phyloP scores from a whole-genome alignment of 768 basidiomycete genomes.

The Lactarius pseudohatsudake region DNA sequence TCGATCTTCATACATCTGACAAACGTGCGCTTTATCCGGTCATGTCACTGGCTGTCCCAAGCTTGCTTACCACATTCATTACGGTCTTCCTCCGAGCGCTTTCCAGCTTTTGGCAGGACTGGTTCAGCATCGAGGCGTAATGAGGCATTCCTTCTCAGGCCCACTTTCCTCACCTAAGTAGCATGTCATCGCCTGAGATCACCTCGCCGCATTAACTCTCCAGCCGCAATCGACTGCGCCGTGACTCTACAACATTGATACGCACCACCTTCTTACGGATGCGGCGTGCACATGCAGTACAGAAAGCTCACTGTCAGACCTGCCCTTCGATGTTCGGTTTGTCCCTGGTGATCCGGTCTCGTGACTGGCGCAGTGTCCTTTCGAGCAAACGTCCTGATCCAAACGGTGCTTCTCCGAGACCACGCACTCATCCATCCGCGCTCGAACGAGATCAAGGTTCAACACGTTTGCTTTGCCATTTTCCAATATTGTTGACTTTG shows the following conservation, averaged over 20 bases:
- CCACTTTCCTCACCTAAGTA: conserved; percentile 13
- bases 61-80: conserved; percentile 18
- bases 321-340: background rate
- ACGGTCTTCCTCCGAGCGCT: conserved; percentile 20
- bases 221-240: background rate
- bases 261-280: background rate
- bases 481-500: background rate
- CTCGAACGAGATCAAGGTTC: background rate
- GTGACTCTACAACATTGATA: background rate
- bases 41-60: conserved; percentile 14
- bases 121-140: conserved; percentile 11
- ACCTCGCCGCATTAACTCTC: background rate
- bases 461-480: conserved; percentile 4
- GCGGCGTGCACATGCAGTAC: background rate
- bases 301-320: background rate
- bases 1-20: conserved; percentile 18
- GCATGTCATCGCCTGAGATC: conserved; percentile 14
- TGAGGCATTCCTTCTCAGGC: conserved; percentile 15
- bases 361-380: background rate
- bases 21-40: conserved; percentile 17
- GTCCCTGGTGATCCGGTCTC: conserved; percentile 4
- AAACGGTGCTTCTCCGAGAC: background rate
- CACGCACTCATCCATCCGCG: background rate
- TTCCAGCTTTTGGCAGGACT: conserved; percentile 17
- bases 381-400: conserved; percentile 4